Evolutionary conservation across 2,329 filamentous ascomycete genomes (phyloP), one percentile per base, ranked within the genome.

Genomic region (Apiospora rasikravindrae): DNA sequence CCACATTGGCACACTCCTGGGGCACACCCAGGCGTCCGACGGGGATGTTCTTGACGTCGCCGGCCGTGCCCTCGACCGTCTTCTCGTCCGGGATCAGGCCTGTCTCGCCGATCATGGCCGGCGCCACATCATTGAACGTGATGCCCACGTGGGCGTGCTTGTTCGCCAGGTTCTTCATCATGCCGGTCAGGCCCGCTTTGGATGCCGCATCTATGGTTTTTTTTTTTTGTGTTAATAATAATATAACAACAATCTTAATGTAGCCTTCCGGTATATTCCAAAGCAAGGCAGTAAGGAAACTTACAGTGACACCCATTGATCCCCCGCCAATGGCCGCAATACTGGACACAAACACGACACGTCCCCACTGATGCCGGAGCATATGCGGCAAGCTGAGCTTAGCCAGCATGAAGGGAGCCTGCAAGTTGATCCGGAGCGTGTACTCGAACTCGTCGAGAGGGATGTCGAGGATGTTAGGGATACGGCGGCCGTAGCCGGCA

Each of bases 61-160:
- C 89, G 0, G 89, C 86, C 69, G 88, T 88, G 26, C 87, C 86
- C 75, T 81, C 81, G 22, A 86, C 81, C 19, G 78, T 78, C 73
- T 88, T 85, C 53, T 87, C 87, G 73, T 88, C 85, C 1, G 88
- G 88, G 57, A 92, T 89, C 89, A 92, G 89, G 0, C 88, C 88
- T 2, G 88, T 90, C 29, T 88, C 87, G 4, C 89, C 90, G 74
- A 92, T 92, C 89, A 92, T 92, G 2, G 90, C 90, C 0, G 90
- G 90, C 3, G 89, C 89, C n/a, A 92, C 88, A 74, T 92, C 90
- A 73, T 92, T 92, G 71, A 92, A 89, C 19, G 89, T 90, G 75
- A 92, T 90, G 44, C 90, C 89, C 75, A 85, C 86, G 71, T 86
- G 84, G 1, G 89, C 90, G 29, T 92, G 84, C 66, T 88, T 88